These are phyloP conservation scores for Anisogramma anomala DNA, from an alignment of 2,329 filamentous ascomycete genomes.

Conservation along the genomic window DNA sequence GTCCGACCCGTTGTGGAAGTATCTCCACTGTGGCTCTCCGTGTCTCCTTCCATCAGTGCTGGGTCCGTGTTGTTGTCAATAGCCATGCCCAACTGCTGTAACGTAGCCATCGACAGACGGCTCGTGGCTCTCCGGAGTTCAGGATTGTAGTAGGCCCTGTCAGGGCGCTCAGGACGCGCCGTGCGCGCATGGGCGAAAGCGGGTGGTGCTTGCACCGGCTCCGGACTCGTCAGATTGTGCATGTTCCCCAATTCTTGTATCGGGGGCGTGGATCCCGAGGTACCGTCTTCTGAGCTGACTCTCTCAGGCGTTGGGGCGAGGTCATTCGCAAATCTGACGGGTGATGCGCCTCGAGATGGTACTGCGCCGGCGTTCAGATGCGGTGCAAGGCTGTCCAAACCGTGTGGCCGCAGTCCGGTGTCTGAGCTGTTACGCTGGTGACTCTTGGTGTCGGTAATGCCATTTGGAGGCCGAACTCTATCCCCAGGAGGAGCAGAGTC, in stretches of 20 bases:
- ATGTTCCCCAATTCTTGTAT: slow-evolving; percentile 43
- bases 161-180: slow-evolving; percentile 59
- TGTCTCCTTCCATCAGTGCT: slow-evolving; percentile 11
- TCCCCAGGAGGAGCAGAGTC: slow-evolving; percentile 40
- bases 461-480: slow-evolving; percentile 25
- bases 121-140: slow-evolving; percentile 73
- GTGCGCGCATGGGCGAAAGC: slow-evolving; percentile 55
- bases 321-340: slow-evolving; percentile 31
- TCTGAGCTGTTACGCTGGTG: slow-evolving; percentile 40
- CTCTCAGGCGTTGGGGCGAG: slow-evolving; percentile 38
- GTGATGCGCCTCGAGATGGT: slow-evolving; percentile 24
- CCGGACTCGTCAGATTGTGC: slow-evolving; percentile 50
- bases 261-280: slow-evolving; percentile 27
- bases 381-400: slow-evolving; percentile 16
- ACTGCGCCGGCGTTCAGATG: slow-evolving; percentile 7
- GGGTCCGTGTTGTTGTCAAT: slow-evolving; percentile 11
- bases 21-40: slow-evolving; percentile 20
- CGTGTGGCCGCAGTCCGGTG: slow-evolving; percentile 23
- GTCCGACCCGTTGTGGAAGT: slow-evolving; percentile 22
- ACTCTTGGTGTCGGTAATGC: slow-evolving; percentile 23
- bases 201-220: slow-evolving; percentile 68
- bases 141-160: slow-evolving; percentile 60
- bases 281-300: slow-evolving; percentile 47
- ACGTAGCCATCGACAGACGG: slow-evolving; percentile 69
- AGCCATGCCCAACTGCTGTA: slow-evolving; percentile 67